Percentiles rank a stretch among this genome's conserved stretches.
phyloP scores from a whole-genome alignment of 1,139 yeast species.

The Hansenula sp. region DNA sequence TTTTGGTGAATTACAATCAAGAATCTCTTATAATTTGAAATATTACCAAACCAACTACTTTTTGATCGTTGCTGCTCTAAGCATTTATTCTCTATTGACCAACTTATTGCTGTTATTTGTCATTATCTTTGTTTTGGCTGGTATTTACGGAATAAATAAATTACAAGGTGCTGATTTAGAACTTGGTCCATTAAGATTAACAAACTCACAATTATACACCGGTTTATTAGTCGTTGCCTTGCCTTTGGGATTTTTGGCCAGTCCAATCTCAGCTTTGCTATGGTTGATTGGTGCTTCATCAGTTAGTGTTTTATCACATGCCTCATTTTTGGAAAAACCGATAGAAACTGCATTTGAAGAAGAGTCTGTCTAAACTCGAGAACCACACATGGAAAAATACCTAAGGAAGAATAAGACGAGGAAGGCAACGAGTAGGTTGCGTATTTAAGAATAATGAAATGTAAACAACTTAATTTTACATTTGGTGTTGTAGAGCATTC shows the following conservation, averaged over 20 bases:
- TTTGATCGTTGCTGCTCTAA: conserved; percentile 65
- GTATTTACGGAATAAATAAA: conserved; percentile 73
- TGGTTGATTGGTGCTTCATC: conserved; percentile 97
- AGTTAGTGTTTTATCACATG: conserved; percentile 85
- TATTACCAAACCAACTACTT: conserved; percentile 88
- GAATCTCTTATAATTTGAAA: conserved; percentile 81
- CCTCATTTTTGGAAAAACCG: conserved; percentile 94
- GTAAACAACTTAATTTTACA: no score
- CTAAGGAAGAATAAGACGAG: no score
- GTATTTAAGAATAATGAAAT: no score
- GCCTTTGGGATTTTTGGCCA: conserved; percentile 89
- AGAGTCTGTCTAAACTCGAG: conserved; percentile 57
- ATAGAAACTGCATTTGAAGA: conserved; percentile 97
- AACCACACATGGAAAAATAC: no score
- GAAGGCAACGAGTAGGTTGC: no score
- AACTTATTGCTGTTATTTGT: conserved; percentile 84
- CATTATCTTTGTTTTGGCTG: conserved; percentile 60
- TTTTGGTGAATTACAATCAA: conserved; percentile 83
- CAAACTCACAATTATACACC: conserved; percentile 85
- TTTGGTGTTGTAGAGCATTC: no score
- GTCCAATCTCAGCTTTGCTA: conserved; percentile 89
- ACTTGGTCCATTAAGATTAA: conserved; percentile 58
- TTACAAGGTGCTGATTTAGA: conserved; percentile 80
- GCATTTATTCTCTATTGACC: conserved; percentile 72
- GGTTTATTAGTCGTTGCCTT: conserved; percentile 73